Conservation (phyloP, 2,329 filamentous ascomycete genomes). For the Botrytis pseudocinerea region DNA sequence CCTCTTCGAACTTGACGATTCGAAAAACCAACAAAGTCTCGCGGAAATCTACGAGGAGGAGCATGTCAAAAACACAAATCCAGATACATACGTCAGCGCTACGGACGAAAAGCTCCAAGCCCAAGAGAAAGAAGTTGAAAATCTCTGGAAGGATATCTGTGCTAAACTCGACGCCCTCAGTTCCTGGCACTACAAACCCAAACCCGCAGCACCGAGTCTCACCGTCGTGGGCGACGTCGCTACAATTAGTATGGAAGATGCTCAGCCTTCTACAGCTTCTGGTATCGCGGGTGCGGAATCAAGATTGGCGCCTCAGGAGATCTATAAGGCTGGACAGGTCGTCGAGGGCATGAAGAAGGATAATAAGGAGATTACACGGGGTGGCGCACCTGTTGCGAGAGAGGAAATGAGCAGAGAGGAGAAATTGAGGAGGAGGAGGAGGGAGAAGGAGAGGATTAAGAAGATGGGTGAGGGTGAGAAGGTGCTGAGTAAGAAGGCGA, state of each 20-base stretch:
- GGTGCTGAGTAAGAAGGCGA: slow-evolving; percentile 58
- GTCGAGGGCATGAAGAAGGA: slow-evolving; percentile 55
- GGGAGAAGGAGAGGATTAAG: slow-evolving; percentile 82
- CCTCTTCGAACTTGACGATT: slow-evolving; percentile 73
- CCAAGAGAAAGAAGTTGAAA: slow-evolving; percentile 80
- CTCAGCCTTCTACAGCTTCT: slow-evolving; percentile 78
- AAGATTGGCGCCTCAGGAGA: slow-evolving; percentile 88
- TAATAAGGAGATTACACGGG: slow-evolving; percentile 75
- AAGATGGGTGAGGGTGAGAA: slow-evolving; percentile 61
- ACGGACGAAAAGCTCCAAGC: slow-evolving; percentile 79
- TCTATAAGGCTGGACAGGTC: slow-evolving; percentile 79
- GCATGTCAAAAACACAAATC: slow-evolving; percentile 75
- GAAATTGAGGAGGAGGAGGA: slow-evolving; percentile 71
- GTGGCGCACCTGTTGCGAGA: slow-evolving; percentile 72
- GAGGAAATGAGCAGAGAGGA: slow-evolving; percentile 90
- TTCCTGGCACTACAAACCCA: slow-evolving; percentile 95
- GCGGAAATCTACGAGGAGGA: slow-evolving; percentile 95
- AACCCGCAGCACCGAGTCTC: slow-evolving; percentile 75
- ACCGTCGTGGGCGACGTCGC: slow-evolving; percentile 88
- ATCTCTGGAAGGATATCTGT: slow-evolving; percentile 78
- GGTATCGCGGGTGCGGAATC: slow-evolving; percentile 68
- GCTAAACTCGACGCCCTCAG: slow-evolving; percentile 83
- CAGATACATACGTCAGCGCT: slow-evolving; percentile 75
- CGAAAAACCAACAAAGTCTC: slow-evolving; percentile 81
- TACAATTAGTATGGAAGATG: slow-evolving; percentile 93